Evolutionary conservation across 192 early-diverging fungal species (phyloP).

Genomic region (Chytriomyces hyalinus): DNA sequence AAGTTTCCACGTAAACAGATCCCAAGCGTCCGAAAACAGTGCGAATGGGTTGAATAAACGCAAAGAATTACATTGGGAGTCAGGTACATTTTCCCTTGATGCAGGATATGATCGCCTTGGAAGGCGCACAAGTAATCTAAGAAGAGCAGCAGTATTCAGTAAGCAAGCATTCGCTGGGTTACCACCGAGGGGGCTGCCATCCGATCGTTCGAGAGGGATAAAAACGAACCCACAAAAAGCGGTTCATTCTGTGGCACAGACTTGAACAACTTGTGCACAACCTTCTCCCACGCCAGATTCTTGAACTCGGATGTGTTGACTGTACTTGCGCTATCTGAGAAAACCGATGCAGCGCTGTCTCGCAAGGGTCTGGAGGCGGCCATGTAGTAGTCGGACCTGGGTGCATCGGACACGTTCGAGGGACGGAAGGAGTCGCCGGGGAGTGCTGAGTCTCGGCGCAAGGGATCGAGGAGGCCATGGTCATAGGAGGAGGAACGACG

Average conservation of each 20-base stretch:
- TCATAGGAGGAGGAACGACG: not conserved
- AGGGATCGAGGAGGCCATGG: not conserved
- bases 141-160: not conserved
- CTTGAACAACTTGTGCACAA: constrained; percentile 33
- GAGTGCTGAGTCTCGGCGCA: not conserved
- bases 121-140: constrained; percentile 30
- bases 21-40: too few species aligned
- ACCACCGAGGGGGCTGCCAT: too few species aligned
- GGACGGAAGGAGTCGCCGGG: not conserved
- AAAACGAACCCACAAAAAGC: constrained; percentile 15
- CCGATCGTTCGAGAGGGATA: too few species aligned
- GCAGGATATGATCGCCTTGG: constrained; percentile 30
- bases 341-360: not conserved
- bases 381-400: not conserved
- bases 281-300: constrained; percentile 28
- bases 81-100: constrained; percentile 36
- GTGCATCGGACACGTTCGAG: not conserved
- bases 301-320: constrained; percentile 4
- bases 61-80: constrained; percentile 7
- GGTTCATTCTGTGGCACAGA: constrained; percentile 21
- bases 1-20: too few species aligned
- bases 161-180: not conserved
- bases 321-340: not conserved
- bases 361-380: not conserved
- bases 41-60: too few species aligned